Base-by-base conservation (phyloP, 2,329 filamentous ascomycete genomes). In the Colletotrichum aenigma region DNA sequence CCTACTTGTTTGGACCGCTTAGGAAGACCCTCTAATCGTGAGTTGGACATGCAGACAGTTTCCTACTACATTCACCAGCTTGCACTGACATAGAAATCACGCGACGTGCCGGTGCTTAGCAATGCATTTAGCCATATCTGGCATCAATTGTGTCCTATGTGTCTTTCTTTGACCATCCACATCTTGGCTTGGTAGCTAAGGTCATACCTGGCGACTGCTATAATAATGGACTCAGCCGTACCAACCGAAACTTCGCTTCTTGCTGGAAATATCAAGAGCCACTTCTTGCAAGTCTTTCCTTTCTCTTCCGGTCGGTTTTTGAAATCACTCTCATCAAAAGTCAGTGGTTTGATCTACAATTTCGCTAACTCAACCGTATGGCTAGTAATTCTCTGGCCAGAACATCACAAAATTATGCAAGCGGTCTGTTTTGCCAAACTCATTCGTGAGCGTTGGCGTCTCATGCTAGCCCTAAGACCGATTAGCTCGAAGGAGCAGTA, bases 61-160 rank as follows among this genome's bases (percentile, higher is more conserved):
- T 21, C 4, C 43, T 0, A 21, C 6, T 12, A n/a, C 2, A 13
- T 48, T 21, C n/a, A 48, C 2, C n/a, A 48, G 43, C n/a, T n/a
- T 48, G 9, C 43, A n/a, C 43, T 21, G 4, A n/a, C 18, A n/a
- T 48, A 48, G n/a, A 21, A 12, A 48, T 12, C 5, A 21, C n/a
- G 43, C n/a, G n/a, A 21, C n/a, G 43, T 48, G 10, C 10, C 10
- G 6, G n/a, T 48, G 10, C 18, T 48, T 12, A 21, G n/a, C 43
- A 0, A 21, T 0, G 18, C 1, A 48, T n/a, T 2, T 48, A 7
- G 18, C 43, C 43, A 13, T 1, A 48, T 21, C 1, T 1, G 43
- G 16, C 38, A 18, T 43, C 16, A 43, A 18, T n/a, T 43, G 4
- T 43, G 18, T 6, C 38, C 18, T 43, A 10, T 18, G 8, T 10